A percentile compares a stretch with the other conserved stretches of the same genome.
These are phyloP conservation scores for Wallacemonas rigidus DNA, from an alignment of 208 protist species.

Conservation along the genomic window DNA sequence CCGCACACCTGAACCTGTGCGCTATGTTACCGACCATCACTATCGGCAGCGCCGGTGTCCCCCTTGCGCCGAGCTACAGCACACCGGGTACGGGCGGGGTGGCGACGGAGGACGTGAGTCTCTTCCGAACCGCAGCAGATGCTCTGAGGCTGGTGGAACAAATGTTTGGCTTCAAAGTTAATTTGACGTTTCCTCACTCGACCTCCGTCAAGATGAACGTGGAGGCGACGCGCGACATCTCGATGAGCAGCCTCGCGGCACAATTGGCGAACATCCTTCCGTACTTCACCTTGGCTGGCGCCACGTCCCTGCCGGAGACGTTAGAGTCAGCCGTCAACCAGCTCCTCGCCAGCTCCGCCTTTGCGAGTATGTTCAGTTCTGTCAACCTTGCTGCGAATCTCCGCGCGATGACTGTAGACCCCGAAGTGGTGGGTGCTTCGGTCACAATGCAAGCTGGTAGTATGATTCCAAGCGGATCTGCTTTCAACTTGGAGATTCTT, in stretches of 20 bases:
- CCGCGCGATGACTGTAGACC: background rate
- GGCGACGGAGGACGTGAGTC: background rate
- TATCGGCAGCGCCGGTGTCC: background rate
- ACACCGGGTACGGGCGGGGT: background rate
- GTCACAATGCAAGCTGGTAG: background rate
- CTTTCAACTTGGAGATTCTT: background rate
- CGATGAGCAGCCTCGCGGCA: conserved; percentile 1
- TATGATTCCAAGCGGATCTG: background rate
- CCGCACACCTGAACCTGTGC: background rate
- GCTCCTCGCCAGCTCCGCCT: background rate
- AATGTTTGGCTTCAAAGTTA: background rate
- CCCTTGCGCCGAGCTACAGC: background rate
- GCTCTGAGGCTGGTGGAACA: conserved; percentile 12
- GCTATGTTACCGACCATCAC: background rate
- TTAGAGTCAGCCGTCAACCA: background rate
- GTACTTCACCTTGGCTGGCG: background rate
- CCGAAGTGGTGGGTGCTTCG: background rate
- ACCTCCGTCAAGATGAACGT: background rate
- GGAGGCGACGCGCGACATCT: conserved; percentile 1
- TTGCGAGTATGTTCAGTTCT: background rate
- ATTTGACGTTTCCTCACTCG: background rate
- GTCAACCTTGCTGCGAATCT: conserved; percentile 2
- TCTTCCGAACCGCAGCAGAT: background rate
- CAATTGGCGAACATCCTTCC: background rate
- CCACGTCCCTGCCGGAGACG: background rate